Evolutionary conservation across 2,329 filamentous ascomycete species (phyloP).

Genomic region (Colletotrichum gloeosporioides): DNA sequence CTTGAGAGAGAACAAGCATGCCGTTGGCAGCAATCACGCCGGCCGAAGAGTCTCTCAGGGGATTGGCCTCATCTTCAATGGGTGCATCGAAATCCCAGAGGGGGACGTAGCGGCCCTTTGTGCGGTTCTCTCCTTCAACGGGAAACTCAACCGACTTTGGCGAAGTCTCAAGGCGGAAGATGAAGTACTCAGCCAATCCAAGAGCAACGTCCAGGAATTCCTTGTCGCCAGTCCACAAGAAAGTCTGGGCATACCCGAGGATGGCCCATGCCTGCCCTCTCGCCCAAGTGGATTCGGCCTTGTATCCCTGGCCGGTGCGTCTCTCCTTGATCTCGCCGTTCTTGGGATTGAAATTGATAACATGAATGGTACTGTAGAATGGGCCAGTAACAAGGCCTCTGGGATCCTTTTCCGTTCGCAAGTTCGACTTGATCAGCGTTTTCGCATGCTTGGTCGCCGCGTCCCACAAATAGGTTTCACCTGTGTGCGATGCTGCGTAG

Average conservation of each 20-base stretch:
- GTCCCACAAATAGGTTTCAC: conserved; percentile 27
- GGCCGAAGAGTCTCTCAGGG: conserved; percentile 41
- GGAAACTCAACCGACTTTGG: conserved; percentile 34
- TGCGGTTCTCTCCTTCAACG: conserved; percentile 19
- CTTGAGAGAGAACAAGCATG: conserved; percentile 42
- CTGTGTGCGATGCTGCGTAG: conserved; percentile 37
- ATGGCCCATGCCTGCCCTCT: conserved; percentile 59
- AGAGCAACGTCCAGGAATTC: conserved; percentile 50
- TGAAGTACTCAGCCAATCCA: conserved; percentile 54
- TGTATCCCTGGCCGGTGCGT: conserved; percentile 54
- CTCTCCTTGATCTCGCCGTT: conserved; percentile 47
- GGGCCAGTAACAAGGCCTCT: neutral
- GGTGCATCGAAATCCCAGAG: conserved; percentile 57
- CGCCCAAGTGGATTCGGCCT: conserved; percentile 52
- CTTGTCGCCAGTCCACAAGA: conserved; percentile 49
- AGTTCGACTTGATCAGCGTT: conserved; percentile 42
- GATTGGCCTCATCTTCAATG: conserved; percentile 28
- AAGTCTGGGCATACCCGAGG: conserved; percentile 55
- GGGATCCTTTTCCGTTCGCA: conserved; percentile 38
- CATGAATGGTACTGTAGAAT: conserved; percentile 47
- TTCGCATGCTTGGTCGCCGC: conserved; percentile 43
- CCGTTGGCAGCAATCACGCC: conserved; percentile 47
- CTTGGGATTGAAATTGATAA: conserved; percentile 52
- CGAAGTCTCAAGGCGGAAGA: conserved; percentile 41
- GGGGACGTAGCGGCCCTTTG: conserved; percentile 31